phyloP scores from a whole-genome alignment of 2,329 filamentous ascomycete species.

The Neonectria coccinea region DNA sequence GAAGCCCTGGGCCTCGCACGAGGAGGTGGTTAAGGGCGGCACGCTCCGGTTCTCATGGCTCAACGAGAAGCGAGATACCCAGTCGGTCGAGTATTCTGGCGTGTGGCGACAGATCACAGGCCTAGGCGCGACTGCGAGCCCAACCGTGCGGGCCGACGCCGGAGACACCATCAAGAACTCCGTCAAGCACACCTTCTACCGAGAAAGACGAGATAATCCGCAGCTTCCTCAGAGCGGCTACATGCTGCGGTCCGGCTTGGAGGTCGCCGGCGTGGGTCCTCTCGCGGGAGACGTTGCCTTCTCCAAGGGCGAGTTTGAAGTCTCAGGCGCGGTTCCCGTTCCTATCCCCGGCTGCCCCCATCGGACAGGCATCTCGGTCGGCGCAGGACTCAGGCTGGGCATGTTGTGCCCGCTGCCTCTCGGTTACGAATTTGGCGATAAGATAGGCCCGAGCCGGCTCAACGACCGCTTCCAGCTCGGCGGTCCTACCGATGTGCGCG shows the following conservation, averaged over 20 bases:
- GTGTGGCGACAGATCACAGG: constrained; percentile 91
- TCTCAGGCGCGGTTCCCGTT: constrained; percentile 80
- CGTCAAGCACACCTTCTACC: constrained; percentile 82
- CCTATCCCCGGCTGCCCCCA: constrained; percentile 75
- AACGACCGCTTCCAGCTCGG: constrained; percentile 97
- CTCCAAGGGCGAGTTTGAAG: constrained; percentile 89
- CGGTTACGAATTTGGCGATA: constrained; percentile 62
- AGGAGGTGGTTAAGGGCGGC: constrained; percentile 85
- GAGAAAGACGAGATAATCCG: constrained; percentile 85
- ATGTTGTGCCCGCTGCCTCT: constrained; percentile 84
- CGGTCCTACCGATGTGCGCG: constrained; percentile 92
- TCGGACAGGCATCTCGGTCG: constrained; percentile 83
- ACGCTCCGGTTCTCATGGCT: constrained; percentile 82
- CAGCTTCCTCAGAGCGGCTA: constrained; percentile 87
- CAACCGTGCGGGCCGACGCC: constrained; percentile 84
- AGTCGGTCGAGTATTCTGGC: constrained; percentile 83
- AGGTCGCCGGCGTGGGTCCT: constrained; percentile 88
- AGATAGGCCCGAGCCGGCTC: constrained; percentile 77
- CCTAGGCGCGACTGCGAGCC: constrained; percentile 79
- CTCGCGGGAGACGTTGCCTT: constrained; percentile 93
- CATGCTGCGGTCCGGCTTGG: constrained; percentile 79
- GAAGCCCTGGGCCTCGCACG: constrained; percentile 94
- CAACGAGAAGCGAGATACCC: constrained; percentile 71
- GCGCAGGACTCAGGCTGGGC: constrained; percentile 83
- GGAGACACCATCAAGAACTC: constrained; percentile 93